Conservation (phyloP, 192 early-diverging fungal genomes). For the Spizellomyces punctatus region DNA sequence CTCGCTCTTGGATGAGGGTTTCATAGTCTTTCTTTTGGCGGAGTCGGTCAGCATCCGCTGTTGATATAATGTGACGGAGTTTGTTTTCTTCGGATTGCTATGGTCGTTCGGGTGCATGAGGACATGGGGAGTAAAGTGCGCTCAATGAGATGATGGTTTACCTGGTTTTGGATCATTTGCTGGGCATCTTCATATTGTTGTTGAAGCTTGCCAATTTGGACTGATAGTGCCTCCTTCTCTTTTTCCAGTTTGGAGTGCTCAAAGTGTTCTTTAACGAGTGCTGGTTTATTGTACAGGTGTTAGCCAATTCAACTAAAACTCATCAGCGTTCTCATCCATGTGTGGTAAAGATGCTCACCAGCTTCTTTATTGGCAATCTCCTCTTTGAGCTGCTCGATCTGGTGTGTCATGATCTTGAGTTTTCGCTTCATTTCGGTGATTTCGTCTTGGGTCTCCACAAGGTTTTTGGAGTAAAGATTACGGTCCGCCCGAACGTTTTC, state of each 20-base stretch:
- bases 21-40: conserved; percentile 65
- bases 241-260: conserved; percentile 64
- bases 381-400: conserved; percentile 66
- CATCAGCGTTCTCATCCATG: neutral
- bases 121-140: no score
- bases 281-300: conserved; percentile 19
- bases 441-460: conserved; percentile 63
- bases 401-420: conserved; percentile 64
- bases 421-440: conserved; percentile 66
- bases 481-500: conserved; percentile 63
- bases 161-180: conserved; percentile 57
- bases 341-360: conserved; percentile 28
- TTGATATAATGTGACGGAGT: conserved; percentile 57
- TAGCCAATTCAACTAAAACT: neutral
- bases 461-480: conserved; percentile 63
- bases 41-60: conserved; percentile 53
- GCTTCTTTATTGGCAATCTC: conserved; percentile 60
- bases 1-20: conserved; percentile 57
- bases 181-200: conserved; percentile 53
- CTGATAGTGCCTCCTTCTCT: conserved; percentile 58
- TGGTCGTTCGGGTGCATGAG: neutral
- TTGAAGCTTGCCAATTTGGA: conserved; percentile 57
- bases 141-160: neutral
- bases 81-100: conserved; percentile 59
- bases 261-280: conserved; percentile 60